These are phyloP conservation scores for Malassezia nana DNA, from an alignment of 1,284 basidiomycete genomes.

Conservation along the genomic window DNA sequence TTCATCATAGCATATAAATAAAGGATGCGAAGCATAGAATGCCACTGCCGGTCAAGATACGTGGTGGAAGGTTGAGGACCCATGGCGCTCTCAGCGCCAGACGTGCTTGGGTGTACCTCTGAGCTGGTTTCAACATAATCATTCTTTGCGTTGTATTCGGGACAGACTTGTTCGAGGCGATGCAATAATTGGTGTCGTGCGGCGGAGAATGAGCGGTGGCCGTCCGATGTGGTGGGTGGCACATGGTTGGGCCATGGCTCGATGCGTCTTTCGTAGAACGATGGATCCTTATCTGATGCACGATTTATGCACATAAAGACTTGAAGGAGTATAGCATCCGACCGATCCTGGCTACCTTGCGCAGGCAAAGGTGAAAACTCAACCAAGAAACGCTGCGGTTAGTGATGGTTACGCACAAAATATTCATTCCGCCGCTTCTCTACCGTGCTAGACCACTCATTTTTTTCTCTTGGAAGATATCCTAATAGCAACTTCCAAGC, in stretches of 20 bases:
- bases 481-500: conserved; percentile 43
- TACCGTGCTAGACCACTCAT: conserved; percentile 28
- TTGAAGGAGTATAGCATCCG: conserved; percentile 34
- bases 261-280: neutral
- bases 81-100: neutral
- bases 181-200: conserved; percentile 22
- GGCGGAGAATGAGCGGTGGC: neutral
- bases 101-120: neutral
- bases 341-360: neutral
- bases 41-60: conserved; percentile 30
- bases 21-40: conserved; percentile 41
- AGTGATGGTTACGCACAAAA: conserved; percentile 16
- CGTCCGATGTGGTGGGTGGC: neutral
- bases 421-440: conserved; percentile 34
- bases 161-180: conserved; percentile 24
- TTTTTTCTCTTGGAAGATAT: conserved; percentile 38
- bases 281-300: conserved; percentile 9
- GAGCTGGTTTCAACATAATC: neutral
- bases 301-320: conserved; percentile 39
- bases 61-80: neutral
- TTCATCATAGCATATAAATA: conserved; percentile 44
- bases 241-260: neutral
- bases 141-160: conserved; percentile 3
- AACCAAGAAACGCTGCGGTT: conserved; percentile 23
- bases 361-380: conserved; percentile 24